These are phyloP conservation scores for Globisporangium megalacanthum DNA, from an alignment of 352 stramenopile genomes.

Conservation along the genomic window DNA sequence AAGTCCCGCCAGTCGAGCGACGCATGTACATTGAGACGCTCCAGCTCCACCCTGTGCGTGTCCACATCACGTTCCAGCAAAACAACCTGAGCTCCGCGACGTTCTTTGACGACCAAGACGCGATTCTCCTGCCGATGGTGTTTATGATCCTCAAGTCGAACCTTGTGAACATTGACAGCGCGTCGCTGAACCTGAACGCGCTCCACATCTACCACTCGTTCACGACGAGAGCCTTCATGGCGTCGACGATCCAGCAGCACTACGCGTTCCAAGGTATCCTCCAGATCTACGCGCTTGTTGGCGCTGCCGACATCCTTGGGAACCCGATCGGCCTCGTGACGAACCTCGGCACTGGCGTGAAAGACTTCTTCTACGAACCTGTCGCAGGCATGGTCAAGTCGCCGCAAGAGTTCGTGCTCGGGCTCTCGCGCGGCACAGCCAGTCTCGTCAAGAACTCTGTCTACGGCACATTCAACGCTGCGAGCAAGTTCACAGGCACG, in stretches of 20 bases:
- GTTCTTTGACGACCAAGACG: constrained; percentile 35
- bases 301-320: constrained; percentile 78
- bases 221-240: constrained; percentile 58
- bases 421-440: constrained; percentile 84
- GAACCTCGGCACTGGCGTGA: constrained; percentile 83
- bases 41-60: constrained; percentile 72
- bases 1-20: constrained; percentile 32
- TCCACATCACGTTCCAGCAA: constrained; percentile 74
- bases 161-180: constrained; percentile 74
- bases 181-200: constrained; percentile 74
- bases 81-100: constrained; percentile 42
- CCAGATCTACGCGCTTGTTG: constrained; percentile 76
- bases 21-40: constrained; percentile 85
- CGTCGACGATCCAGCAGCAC: constrained; percentile 75
- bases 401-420: constrained; percentile 84
- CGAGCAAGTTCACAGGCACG: constrained; percentile 91
- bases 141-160: constrained; percentile 61
- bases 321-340: constrained; percentile 88
- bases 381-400: constrained; percentile 83
- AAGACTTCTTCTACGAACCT: constrained; percentile 91
- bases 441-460: constrained; percentile 89
- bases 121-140: constrained; percentile 44
- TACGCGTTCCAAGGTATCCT: constrained; percentile 74
- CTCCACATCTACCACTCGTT: constrained; percentile 82
- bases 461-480: constrained; percentile 90